These are phyloP conservation scores for Trichosporon ovoides DNA, from an alignment of 1,284 basidiomycete species.

Conservation along the genomic window DNA sequence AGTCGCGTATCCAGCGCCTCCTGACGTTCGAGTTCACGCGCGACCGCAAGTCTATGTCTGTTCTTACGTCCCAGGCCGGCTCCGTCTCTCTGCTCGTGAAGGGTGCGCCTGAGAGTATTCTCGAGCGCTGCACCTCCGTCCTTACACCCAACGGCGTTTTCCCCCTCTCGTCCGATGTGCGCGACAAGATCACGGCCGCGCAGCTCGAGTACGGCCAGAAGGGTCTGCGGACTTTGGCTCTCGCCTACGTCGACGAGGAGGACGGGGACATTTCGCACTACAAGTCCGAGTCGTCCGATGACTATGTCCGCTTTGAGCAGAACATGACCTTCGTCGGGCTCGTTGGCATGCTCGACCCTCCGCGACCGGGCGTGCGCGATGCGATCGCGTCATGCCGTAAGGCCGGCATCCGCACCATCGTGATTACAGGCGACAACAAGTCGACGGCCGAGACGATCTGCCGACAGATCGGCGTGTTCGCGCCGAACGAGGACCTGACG, in stretches of 20 bases:
- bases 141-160: constrained; percentile 61
- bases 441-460: constrained; percentile 97
- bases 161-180: constrained; percentile 60
- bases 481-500: constrained; percentile 68
- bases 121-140: constrained; percentile 73
- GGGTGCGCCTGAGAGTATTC: constrained; percentile 90
- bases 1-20: constrained; percentile 67
- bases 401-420: constrained; percentile 92
- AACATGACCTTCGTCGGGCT: constrained; percentile 89
- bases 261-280: constrained; percentile 76
- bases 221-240: constrained; percentile 84
- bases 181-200: constrained; percentile 57
- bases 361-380: constrained; percentile 81
- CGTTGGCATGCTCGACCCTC: constrained; percentile 97
- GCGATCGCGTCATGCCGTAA: constrained; percentile 86
- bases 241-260: constrained; percentile 76
- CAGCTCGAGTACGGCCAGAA: constrained; percentile 68
- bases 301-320: constrained; percentile 84
- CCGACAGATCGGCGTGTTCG: constrained; percentile 90
- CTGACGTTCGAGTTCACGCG: constrained; percentile 95
- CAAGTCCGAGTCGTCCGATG: constrained; percentile 65
- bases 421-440: constrained; percentile 98
- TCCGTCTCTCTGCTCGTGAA: constrained; percentile 75
- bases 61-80: constrained; percentile 64
- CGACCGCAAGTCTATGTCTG: constrained; percentile 99